Conservation (phyloP, 768 basidiomycete species). For the Rhodotorula diobovata region DNA sequence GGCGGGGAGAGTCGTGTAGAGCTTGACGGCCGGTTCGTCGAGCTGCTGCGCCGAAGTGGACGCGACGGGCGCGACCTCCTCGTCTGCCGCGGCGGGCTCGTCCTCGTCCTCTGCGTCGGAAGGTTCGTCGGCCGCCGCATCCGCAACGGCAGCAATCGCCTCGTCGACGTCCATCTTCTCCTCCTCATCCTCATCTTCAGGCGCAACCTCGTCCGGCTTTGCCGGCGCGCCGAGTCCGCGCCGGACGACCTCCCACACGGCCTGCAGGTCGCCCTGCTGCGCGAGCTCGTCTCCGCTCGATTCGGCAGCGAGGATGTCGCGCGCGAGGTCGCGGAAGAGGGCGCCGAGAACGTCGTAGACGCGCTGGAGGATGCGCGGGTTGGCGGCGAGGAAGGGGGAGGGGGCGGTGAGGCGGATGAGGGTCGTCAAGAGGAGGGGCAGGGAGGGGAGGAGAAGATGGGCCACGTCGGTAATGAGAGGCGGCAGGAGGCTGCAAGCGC, state of each 20-base stretch:
- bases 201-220: not conserved
- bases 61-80: constrained; percentile 20
- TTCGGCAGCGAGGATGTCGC: constrained; percentile 17
- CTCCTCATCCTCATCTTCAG: not conserved
- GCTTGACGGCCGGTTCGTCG: not conserved
- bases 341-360: constrained; percentile 37
- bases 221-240: constrained; percentile 35
- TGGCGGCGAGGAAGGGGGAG: constrained; percentile 32
- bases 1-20: constrained; percentile 5
- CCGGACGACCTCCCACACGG: constrained; percentile 33
- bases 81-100: constrained; percentile 3
- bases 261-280: constrained; percentile 5
- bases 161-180: not conserved
- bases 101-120: constrained; percentile 24
- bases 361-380: constrained; percentile 36
- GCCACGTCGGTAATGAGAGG: constrained; percentile 37
- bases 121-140: not conserved
- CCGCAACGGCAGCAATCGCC: not conserved
- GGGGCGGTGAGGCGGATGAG: constrained; percentile 37
- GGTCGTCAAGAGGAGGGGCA: constrained; percentile 33
- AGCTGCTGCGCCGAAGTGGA: constrained; percentile 28
- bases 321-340: constrained; percentile 33
- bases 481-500: constrained; percentile 25
- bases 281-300: not conserved
- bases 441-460: constrained; percentile 24